Base-by-base conservation (phyloP, 129 eudicot species). In the Saposhnikovia divaricata region DNA sequence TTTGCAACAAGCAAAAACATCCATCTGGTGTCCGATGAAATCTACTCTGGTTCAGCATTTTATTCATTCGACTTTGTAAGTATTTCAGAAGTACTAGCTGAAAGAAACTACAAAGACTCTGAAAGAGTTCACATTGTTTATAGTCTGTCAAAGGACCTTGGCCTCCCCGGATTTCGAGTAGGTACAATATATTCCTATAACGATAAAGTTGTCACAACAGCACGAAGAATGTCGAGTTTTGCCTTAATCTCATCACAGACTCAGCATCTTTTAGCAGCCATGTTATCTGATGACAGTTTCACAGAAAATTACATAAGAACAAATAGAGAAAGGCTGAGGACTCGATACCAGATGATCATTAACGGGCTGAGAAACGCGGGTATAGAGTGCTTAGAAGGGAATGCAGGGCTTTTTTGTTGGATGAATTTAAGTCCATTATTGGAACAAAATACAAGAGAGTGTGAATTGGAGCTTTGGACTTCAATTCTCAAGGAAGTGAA, bases 401-500 rank as follows among this genome's bases (percentile, higher is more conserved):
- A 96, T 74, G 99, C 97, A 1, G 99, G 99, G 2, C 83, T 96
- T 28, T 95, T 95, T 66, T 95, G 98, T 45, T 95, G 98, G 98
- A 90, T 95, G 97, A 89, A 95, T 71, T 69, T 95, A 81, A 90
- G 97, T 74, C 88, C 90, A 1, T 82, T 84, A 10, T 79, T 95
- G 90, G 85, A 81, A 69, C 81, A 86, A 38, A 79, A 87, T 9
- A 89, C 91, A 16, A 68, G 78, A 57, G 88, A 86, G 61, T 19
- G 87, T 44, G 98, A 95, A 69, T 76, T 95, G 80, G 89, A 42
- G 0, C 82, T 95, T 1, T 95, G 98, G 98, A 85, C 81, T 14
- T 78, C 68, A 14, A 87, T 95, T 8, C 75, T 95, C 81, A 59
- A 84, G 19, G 89, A 92, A 72, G 96, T 92, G 71, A 95, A 83